Percentiles rank a stretch among this genome's conserved stretches.
These are phyloP conservation scores for Aureobasidium vineae DNA, from an alignment of 2,329 filamentous ascomycete genomes.

Conservation along the genomic window DNA sequence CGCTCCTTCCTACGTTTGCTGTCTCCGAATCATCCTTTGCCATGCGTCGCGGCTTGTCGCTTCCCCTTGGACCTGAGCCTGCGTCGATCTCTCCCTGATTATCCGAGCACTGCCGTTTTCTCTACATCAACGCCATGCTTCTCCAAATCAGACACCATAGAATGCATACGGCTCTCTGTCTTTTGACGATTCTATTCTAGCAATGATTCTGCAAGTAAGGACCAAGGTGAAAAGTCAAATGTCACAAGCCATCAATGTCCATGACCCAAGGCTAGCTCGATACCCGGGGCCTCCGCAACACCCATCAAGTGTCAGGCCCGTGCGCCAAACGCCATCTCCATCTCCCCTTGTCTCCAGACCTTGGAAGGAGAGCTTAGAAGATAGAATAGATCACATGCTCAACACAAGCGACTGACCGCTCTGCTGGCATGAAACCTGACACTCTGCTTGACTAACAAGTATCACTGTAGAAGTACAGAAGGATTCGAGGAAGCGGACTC, in stretches of 20 bases:
- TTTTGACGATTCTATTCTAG: too few relatives aligned
- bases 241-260: slow-evolving; percentile 12
- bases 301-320: background rate
- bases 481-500: too few relatives aligned
- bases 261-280: background rate
- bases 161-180: background rate
- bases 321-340: background rate
- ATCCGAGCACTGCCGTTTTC: background rate
- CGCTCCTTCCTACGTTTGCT: slow-evolving; percentile 9
- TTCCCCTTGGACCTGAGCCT: slow-evolving; percentile 18
- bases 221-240: background rate
- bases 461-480: background rate
- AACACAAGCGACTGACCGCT: too few relatives aligned
- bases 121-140: background rate
- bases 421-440: background rate
- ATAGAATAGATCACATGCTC: background rate
- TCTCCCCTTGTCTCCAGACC: background rate
- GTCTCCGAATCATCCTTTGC: slow-evolving; percentile 15
- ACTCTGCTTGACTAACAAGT: background rate
- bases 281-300: slow-evolving; percentile 12
- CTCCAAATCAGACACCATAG: background rate
- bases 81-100: slow-evolving; percentile 20
- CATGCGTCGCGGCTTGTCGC: slow-evolving; percentile 17
- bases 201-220: too few relatives aligned
- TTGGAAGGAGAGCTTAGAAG: background rate